Evolutionary conservation across 2,329 filamentous ascomycete genomes (phyloP), one percentile per base, ranked within the genome.

Genomic region (Teratosphaeria zuluensis): DNA sequence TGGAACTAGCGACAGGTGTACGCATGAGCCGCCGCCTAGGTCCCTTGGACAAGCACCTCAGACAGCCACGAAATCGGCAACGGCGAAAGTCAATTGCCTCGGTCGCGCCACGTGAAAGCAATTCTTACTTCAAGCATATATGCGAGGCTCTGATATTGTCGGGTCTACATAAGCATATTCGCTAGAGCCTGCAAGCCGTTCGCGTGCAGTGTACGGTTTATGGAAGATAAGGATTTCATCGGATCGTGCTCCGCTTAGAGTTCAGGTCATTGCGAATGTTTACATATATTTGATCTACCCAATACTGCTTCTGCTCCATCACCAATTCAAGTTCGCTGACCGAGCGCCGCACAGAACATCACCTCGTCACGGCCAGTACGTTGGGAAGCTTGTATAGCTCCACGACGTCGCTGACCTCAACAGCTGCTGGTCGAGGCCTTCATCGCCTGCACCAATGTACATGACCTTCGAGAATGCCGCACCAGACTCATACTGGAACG

Each of bases 371-470:
- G 42, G 42, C 42, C 42, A 48, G 16, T 48, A 48, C 2, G 42
- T 48, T n/a, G 42, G 42, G 1, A 48, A 48, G n/a, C 42, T 48
- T 8, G 42, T 48, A 11, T 21, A 48, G 42, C 42, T 21, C 42
- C 42, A 48, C 19, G 16, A 48, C 42, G 5, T 48, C 19, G 42
- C 42, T n/a, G 19, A 48, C 16, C 21, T 21, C 16, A 48, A 48
- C 42, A 48, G 42, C 7, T 48, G 42, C 42, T 48, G n/a, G 16
- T 48, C 42, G 19, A 48, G 42, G 6, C 42, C 42, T 19, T 48
- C 42, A 56, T 56, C 55, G 12, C n/a, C 46, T 4, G 46, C 46
- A 30, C 51, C 56, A 51, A 58, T 9, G 33, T 58, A 58, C 32
- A 58, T 48, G n/a, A 48, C 51, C 19, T 58, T 54, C 2, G 51